Evolutionary conservation across 75 land plant genomes (phyloP), one percentile per base, ranked within the genome.

Genomic region (Picea sitchensis): DNA sequence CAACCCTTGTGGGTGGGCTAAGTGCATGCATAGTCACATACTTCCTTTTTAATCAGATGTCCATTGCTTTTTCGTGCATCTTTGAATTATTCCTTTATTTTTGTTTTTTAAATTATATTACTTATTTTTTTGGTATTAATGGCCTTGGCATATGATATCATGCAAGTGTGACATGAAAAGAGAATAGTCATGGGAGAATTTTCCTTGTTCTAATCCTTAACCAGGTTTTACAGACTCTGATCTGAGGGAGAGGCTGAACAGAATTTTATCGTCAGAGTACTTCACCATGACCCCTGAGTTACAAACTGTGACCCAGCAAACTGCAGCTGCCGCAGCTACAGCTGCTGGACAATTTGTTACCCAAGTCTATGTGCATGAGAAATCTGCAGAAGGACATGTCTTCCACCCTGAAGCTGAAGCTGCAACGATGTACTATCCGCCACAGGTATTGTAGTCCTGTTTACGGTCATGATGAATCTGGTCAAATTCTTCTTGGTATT

Each of bases 201-300:
- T 20, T 14, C 34, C 44, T 6, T 41, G 73, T 18, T 14, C 44
- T 71, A 2, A 44, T 38, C 17, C 73, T 71, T 71, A 20, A 71
- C 73, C 73, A 44, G 20, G 54, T 2, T 44, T 81, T 20, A 60
- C 71, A 96, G 99, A 96, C 84, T 86, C 91, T 32, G 84, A 83
- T 8, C 63, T 96, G 87, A 89, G 92, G 78, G 98, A 89, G 80
- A 87, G 87, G 76, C 76, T 96, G 65, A 83, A 90, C 78, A 94
- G 94, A 89, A 95, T 96, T 34, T 65, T 96, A 77, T 86, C 91
- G 3, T 94, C 98, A 3, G 95, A 94, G 65, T 96, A 94, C 64
- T 92, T 91, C 80, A 92, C 95, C 12, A 92, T 91, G 76, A 92
- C 90, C 7, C 98, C 99, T 4, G 98, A 92, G 86, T 84, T 96